Base-by-base conservation (phyloP, 1,139 yeast species). In the Pichia sp. region DNA sequence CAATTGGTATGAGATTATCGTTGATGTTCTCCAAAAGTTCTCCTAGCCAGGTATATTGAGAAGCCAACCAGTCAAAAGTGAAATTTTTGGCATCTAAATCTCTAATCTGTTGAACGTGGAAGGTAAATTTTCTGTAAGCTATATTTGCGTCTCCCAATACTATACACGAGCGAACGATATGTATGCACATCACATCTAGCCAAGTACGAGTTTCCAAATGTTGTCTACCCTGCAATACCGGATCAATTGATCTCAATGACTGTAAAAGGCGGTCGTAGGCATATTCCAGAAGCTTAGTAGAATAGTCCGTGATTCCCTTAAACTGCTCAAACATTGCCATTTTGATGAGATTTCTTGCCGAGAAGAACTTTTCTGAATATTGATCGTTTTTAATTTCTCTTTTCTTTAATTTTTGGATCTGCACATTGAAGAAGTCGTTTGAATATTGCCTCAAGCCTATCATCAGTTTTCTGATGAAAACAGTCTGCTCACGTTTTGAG, bases 111-210 rank as follows among this genome's bases (percentile, higher is more conserved):
- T 69, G 54, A 1, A 75, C 70, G 67, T 88, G 96, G 8, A 79
- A 71, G 43, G 75, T 74, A 62, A 87, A 89, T 63, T 83, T 85
- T 52, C 76, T 74, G 58, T 81, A 77, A 0, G 90, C 88, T 40
- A 73, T 60, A 41, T 82, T 73, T 0, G 86, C 76, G 57, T 79
- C 80, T 43, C 79, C 85, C 25, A 80, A 58, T n/a, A 86, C 80
- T 39, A 87, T 71, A 59, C 82, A 79, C 0, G 83, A 73, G 56
- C 87, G 74, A 3, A 80, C 79, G 13, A 86, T 80, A 59, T 84
- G 87, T 52, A 84, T 74, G 0, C 86, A 85, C 8, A 80, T 64
- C 2, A 78, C 64, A 63, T 88, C 96, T 10, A 85, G 66, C 45
- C 85, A 66, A 13, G 63, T 63, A 44, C 88, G 66, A 8, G 76